Conservation (phyloP, 805 yeast genomes). For the Pichia scutulata region DNA sequence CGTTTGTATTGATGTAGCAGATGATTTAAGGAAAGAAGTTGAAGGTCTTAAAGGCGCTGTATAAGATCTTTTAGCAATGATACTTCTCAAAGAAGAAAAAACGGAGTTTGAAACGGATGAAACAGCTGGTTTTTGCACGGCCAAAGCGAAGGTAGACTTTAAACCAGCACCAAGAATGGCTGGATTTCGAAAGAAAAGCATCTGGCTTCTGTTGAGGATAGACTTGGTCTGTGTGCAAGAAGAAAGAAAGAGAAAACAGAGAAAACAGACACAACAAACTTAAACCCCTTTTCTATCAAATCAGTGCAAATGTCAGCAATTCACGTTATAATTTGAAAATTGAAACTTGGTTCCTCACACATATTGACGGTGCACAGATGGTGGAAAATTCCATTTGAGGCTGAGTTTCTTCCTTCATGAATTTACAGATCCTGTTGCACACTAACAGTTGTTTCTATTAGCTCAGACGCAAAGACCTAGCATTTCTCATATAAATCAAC, state of each 20-base stretch:
- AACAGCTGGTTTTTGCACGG: slow-evolving; percentile 9
- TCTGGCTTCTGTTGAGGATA: slow-evolving; percentile 25
- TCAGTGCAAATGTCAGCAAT: not conserved
- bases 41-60: not conserved
- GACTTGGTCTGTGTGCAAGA: not conserved
- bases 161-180: slow-evolving; percentile 31
- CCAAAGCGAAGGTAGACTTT: slow-evolving; percentile 9
- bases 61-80: not conserved
- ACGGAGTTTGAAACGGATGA: not conserved
- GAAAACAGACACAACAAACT: no score
- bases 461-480: not conserved
- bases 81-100: not conserved
- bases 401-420: not conserved
- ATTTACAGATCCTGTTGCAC: not conserved
- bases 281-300: no score
- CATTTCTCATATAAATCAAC: not conserved
- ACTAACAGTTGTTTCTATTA: not conserved
- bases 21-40: not conserved
- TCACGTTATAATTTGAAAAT: no score
- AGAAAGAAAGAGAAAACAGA: no score
- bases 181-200: slow-evolving; percentile 51
- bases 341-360: no score
- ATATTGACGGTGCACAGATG: not conserved
- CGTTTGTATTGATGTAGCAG: not conserved
- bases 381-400: not conserved